Evolutionary conservation across 2,329 filamentous ascomycete species (phyloP).

Genomic region (Xylaria arbuscula): DNA sequence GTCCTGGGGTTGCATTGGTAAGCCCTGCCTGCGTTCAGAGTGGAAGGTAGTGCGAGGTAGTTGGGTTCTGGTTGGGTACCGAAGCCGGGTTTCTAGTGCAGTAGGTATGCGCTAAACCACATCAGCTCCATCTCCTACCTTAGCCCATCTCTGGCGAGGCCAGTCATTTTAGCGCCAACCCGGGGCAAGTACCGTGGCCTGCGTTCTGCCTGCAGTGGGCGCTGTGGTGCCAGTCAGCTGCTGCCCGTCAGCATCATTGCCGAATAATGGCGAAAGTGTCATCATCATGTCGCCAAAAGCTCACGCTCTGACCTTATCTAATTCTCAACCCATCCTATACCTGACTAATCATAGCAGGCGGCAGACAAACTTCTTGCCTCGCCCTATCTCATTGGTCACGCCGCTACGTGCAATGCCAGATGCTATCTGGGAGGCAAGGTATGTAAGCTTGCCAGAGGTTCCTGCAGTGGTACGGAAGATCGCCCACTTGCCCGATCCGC

Average conservation of each 20-base stretch:
- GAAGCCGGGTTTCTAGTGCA: not conserved
- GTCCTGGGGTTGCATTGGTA: slow-evolving; percentile 8
- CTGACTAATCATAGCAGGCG: slow-evolving; percentile 1
- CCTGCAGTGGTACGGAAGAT: slow-evolving; percentile 36
- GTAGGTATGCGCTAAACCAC: slow-evolving; percentile 19
- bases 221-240: slow-evolving; percentile 7
- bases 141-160: slow-evolving; percentile 6
- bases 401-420: not conserved
- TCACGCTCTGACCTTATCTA: not conserved
- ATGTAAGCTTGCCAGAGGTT: slow-evolving; percentile 20
- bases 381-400: not conserved
- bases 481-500: slow-evolving; percentile 37
- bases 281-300: slow-evolving; percentile 28
- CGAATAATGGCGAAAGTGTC: slow-evolving; percentile 27
- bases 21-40: slow-evolving; percentile 19
- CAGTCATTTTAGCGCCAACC: slow-evolving; percentile 33
- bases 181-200: not conserved
- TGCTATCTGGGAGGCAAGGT: not conserved
- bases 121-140: slow-evolving; percentile 22
- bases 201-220: too few species aligned
- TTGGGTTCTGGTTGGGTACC: too few species aligned
- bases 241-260: not conserved
- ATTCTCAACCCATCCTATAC: not conserved
- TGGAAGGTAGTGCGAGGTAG: not conserved
- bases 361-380: not conserved